Evolutionary conservation across 2,329 filamentous ascomycete species (phyloP).

Genomic region (Cordyceps pruinosa): DNA sequence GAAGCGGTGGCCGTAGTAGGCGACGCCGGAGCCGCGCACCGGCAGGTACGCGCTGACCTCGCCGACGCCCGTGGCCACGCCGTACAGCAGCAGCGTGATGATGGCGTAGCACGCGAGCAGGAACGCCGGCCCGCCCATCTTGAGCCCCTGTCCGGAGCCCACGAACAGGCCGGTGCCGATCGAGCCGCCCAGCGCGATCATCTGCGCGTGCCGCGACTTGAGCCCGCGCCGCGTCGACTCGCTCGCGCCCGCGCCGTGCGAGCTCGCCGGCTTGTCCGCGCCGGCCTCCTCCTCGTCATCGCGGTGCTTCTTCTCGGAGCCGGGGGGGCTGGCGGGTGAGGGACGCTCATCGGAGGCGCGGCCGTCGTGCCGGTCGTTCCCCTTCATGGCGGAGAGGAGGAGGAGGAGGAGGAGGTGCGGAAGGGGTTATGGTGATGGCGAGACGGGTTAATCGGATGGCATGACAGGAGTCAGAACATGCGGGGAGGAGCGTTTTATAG

Average conservation of each 20-base stretch:
- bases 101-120: constrained; percentile 40
- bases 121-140: constrained; percentile 30
- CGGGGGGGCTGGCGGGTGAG: neutral
- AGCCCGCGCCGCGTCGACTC: constrained; percentile 11
- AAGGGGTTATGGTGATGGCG: neutral
- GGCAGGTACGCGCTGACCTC: constrained; percentile 26
- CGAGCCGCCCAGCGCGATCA: constrained; percentile 33
- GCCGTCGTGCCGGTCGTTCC: neutral
- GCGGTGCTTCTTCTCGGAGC: neutral
- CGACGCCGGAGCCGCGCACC: constrained; percentile 17
- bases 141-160: constrained; percentile 47
- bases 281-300: neutral
- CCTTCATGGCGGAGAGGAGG: neutral
- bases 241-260: neutral
- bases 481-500: neutral
- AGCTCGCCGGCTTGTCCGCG: constrained; percentile 1
- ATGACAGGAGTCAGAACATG: neutral
- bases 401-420: neutral
- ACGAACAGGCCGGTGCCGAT: constrained; percentile 32
- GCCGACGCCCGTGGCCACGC: constrained; percentile 40
- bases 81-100: constrained; percentile 48
- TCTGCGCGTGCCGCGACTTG: constrained; percentile 43
- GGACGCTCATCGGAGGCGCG: neutral
- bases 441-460: neutral
- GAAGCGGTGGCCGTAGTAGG: constrained; percentile 21